Evolutionary conservation across 2,329 filamentous ascomycete species (phyloP).

Genomic region (Endoconidiophora laricicola): DNA sequence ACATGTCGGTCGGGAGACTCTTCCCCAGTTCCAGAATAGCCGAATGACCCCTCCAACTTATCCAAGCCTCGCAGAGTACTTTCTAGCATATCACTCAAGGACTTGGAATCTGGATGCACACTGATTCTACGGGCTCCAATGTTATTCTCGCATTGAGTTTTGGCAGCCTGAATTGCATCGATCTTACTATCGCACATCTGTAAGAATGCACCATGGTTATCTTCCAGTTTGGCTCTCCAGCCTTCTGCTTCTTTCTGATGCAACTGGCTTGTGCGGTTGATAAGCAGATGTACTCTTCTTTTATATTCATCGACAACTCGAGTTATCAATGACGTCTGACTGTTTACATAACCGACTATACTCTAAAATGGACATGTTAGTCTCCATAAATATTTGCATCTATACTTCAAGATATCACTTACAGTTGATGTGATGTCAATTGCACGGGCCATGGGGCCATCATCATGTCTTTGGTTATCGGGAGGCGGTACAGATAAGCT

Average conservation of each 20-base stretch:
- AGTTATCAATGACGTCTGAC: conserved; percentile 2
- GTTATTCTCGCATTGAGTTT: too few species aligned
- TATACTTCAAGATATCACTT: too few species aligned
- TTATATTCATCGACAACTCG: conserved; percentile 7
- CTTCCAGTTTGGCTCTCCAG: not conserved
- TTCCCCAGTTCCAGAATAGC: not conserved
- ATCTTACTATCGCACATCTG: conserved; percentile 4
- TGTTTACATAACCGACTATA: conserved; percentile 6
- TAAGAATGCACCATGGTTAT: conserved; percentile 4
- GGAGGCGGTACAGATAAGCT: too few species aligned
- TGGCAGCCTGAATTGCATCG: not conserved
- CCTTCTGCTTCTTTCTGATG: conserved; percentile 5
- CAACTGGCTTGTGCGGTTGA: conserved; percentile 1
- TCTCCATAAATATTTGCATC: not conserved
- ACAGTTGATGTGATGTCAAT: too few species aligned
- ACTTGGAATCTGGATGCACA: too few species aligned
- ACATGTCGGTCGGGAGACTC: not conserved
- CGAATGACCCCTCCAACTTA: conserved; percentile 1
- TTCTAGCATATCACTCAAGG: not conserved
- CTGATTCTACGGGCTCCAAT: too few species aligned
- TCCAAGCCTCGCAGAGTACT: not conserved
- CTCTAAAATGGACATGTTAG: conserved; percentile 1
- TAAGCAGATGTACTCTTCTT: not conserved
- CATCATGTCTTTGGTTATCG: too few species aligned
- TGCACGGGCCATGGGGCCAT: too few species aligned